phyloP scores from a whole-genome alignment of 2,329 filamentous ascomycete species.

The Davidsoniella eucalypti region DNA sequence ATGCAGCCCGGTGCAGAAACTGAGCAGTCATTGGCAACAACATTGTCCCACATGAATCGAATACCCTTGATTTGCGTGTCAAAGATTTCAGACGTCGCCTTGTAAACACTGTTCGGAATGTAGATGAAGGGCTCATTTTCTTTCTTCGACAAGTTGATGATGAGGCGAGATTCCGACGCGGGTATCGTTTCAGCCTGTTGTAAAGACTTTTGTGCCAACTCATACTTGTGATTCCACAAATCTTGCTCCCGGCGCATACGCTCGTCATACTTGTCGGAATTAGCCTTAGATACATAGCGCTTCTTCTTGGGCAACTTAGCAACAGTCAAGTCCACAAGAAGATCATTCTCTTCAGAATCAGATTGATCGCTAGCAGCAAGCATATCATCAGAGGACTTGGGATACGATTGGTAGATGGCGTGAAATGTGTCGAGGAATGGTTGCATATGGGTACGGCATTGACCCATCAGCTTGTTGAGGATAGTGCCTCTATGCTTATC shows the following conservation, averaged over 20 bases:
- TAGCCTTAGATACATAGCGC: slow-evolving; percentile 29
- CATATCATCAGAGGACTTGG: slow-evolving; percentile 8
- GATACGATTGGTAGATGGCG: slow-evolving; percentile 4
- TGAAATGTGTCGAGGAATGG: slow-evolving; percentile 1
- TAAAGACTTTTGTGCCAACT: slow-evolving; percentile 17
- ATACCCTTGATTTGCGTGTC: slow-evolving; percentile 68
- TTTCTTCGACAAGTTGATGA: slow-evolving; percentile 50
- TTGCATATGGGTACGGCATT: neutral
- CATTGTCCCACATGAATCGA: slow-evolving; percentile 75
- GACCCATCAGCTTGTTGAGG: neutral
- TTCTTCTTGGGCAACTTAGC: slow-evolving; percentile 15
- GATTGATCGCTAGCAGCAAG: neutral
- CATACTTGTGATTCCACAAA: slow-evolving; percentile 36
- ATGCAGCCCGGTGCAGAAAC: slow-evolving; percentile 52
- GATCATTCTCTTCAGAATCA: neutral
- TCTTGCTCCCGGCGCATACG: slow-evolving; percentile 36
- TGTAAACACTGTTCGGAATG: slow-evolving; percentile 46
- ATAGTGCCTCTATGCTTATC: neutral
- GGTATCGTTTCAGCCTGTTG: slow-evolving; percentile 28
- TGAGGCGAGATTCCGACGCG: slow-evolving; percentile 30
- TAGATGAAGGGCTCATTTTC: slow-evolving; percentile 45
- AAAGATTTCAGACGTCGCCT: slow-evolving; percentile 38
- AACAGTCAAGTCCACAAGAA: neutral
- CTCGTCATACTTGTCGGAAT: slow-evolving; percentile 35
- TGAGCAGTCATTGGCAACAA: slow-evolving; percentile 39